Conservation (phyloP, 371 early-diverging fungal genomes). For the Zancudomyces culisetae region DNA sequence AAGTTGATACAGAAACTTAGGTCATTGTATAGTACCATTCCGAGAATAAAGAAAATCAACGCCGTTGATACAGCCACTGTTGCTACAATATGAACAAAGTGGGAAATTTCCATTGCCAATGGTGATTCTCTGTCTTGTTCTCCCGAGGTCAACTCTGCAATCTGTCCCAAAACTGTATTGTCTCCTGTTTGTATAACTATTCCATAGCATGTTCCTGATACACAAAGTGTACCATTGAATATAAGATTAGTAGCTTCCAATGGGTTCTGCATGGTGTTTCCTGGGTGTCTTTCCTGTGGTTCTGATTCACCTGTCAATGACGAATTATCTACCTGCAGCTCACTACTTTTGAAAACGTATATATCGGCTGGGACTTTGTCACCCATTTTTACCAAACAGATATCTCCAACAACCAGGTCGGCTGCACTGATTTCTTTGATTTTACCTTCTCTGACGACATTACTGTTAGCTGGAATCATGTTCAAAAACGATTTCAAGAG, state of each 20-base stretch:
- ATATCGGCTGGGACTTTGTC: slow-evolving; percentile 91
- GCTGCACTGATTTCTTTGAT: slow-evolving; percentile 37
- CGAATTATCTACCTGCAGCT: slow-evolving; percentile 91
- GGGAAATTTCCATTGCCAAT: background rate
- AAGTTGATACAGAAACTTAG: slow-evolving; percentile 57
- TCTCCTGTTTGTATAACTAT: slow-evolving; percentile 85
- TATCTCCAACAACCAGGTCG: slow-evolving; percentile 68
- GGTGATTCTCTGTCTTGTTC: slow-evolving; percentile 32
- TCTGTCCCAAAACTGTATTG: slow-evolving; percentile 79
- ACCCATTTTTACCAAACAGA: slow-evolving; percentile 70
- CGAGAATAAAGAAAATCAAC: slow-evolving; percentile 63
- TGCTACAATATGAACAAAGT: slow-evolving; percentile 57
- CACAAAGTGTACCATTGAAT: slow-evolving; percentile 72
- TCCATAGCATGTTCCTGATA: slow-evolving; percentile 77
- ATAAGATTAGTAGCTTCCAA: slow-evolving; percentile 78
- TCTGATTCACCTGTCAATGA: slow-evolving; percentile 91
- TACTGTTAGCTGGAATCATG: slow-evolving; percentile 67
- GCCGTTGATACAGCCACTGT: slow-evolving; percentile 52
- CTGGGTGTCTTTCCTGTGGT: slow-evolving; percentile 53
- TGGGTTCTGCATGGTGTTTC: slow-evolving; percentile 44
- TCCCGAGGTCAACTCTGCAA: slow-evolving; percentile 73
- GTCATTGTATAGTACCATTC: slow-evolving; percentile 32
- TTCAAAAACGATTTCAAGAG: slow-evolving; percentile 75
- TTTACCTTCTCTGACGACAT: slow-evolving; percentile 52
- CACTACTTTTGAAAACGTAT: slow-evolving; percentile 41